These are phyloP conservation scores for Akanthomyces dipterigenus DNA, from an alignment of 2,329 filamentous ascomycete genomes.

Conservation along the genomic window DNA sequence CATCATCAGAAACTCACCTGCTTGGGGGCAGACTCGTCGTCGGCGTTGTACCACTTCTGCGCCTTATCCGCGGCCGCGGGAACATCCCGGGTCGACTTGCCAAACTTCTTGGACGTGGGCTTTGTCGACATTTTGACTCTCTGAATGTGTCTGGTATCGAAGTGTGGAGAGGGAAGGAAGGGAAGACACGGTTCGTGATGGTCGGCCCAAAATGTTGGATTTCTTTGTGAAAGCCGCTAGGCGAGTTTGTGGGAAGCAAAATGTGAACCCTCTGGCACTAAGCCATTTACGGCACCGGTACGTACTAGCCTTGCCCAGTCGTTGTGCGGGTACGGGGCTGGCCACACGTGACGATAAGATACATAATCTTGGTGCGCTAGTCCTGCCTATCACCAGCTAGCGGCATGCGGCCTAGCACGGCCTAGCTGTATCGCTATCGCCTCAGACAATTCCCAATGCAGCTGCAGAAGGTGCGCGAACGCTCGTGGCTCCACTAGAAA, in stretches of 20 bases:
- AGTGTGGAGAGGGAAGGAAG: slow-evolving; percentile 26
- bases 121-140: slow-evolving; percentile 65
- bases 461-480: slow-evolving; percentile 35
- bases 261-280: slow-evolving; percentile 36
- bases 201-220: slow-evolving; percentile 34
- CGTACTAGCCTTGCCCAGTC: slow-evolving; percentile 15
- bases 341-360: slow-evolving; percentile 31
- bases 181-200: slow-evolving; percentile 30
- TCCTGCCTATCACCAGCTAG: neutral
- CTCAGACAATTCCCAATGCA: slow-evolving; percentile 11
- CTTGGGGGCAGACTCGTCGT: slow-evolving; percentile 82
- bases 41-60: slow-evolving; percentile 97
- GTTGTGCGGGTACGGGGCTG: slow-evolving; percentile 26
- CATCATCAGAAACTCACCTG: slow-evolving; percentile 65
- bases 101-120: slow-evolving; percentile 88
- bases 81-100: slow-evolving; percentile 90
- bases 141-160: slow-evolving; percentile 37
- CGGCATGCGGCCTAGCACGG: neutral
- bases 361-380: slow-evolving; percentile 2
- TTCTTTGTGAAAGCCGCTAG: slow-evolving; percentile 36
- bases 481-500: slow-evolving; percentile 20
- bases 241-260: slow-evolving; percentile 38
- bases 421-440: slow-evolving; percentile 2
- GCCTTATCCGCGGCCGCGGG: slow-evolving; percentile 85
- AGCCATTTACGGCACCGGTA: slow-evolving; percentile 22